Conservation (phyloP, 768 basidiomycete species). For the Strobilomyces echinocephalus region DNA sequence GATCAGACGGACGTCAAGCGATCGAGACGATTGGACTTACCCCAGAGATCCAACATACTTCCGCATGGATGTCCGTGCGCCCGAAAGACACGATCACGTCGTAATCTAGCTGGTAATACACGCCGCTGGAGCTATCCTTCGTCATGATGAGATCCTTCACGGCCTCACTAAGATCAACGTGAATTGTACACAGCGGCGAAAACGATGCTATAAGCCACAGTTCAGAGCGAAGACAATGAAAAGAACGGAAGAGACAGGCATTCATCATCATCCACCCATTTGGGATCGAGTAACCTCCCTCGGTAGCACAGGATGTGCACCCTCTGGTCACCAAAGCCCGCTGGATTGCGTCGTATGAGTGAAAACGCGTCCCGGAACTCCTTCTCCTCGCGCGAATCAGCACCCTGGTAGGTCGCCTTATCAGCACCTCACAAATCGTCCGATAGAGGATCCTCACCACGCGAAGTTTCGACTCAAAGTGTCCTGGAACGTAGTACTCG, state of each 20-base stretch:
- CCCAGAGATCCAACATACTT: constrained; percentile 4
- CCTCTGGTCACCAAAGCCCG: too few species aligned
- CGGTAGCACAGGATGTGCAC: neutral
- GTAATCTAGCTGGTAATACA: too few species aligned
- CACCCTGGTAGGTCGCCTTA: neutral
- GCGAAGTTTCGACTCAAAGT: neutral
- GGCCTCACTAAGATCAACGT: neutral
- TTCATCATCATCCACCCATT: neutral
- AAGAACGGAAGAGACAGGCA: neutral
- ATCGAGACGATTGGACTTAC: neutral
- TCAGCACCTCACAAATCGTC: neutral
- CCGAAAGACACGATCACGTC: neutral
- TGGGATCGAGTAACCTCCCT: neutral
- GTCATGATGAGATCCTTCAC: neutral
- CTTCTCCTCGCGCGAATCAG: neutral
- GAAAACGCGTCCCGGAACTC: neutral
- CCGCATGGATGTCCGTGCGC: constrained; percentile 5
- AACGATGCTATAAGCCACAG: neutral
- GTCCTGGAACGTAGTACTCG: neutral
- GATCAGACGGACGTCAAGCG: neutral
- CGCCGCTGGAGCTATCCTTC: too few species aligned
- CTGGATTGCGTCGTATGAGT: too few species aligned
- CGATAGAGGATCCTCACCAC: neutral
- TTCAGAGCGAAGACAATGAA: neutral
- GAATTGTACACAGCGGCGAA: neutral